Evolutionary conservation across 768 basidiomycete species (phyloP).

Genomic region (Pisolithus microcarpus): DNA sequence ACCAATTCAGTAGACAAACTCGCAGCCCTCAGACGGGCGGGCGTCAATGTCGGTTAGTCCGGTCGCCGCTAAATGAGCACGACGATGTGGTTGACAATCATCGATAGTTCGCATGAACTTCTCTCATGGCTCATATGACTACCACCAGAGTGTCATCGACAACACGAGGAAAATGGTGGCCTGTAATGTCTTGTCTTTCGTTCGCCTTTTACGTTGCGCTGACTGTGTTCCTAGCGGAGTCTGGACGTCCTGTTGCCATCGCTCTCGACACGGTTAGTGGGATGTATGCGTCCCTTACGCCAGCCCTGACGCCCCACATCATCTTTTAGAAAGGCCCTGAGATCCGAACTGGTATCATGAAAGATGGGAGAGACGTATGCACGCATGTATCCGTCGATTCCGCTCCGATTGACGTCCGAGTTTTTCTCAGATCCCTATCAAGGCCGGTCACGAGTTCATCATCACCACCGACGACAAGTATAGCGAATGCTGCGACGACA

Average conservation of each 20-base stretch:
- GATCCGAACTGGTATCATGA: conserved; percentile 95
- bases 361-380: conserved; percentile 77
- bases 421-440: conserved; percentile 58
- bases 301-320: background rate
- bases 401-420: conserved; percentile 1
- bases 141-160: conserved; percentile 98
- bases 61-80: conserved; percentile 1
- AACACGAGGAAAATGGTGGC: conserved; percentile 86
- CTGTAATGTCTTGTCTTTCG: conserved; percentile 35
- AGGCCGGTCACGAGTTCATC: conserved; percentile 90
- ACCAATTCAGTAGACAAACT: conserved; percentile 89
- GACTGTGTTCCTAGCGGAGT: conserved; percentile 34
- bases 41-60: conserved; percentile 90
- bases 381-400: conserved; percentile 4
- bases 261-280: conserved; percentile 87
- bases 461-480: conserved; percentile 81
- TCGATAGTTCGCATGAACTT: conserved; percentile 97
- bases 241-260: conserved; percentile 91
- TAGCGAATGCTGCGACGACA: conserved; percentile 71
- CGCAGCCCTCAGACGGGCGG: conserved; percentile 74
- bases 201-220: background rate
- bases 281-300: conserved; percentile 1
- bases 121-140: conserved; percentile 97
- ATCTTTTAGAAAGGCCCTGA: conserved; percentile 88
- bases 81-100: background rate